Evolutionary conservation across 345 rosid species (phyloP).

Genomic region (Gossypium arboreum): DNA sequence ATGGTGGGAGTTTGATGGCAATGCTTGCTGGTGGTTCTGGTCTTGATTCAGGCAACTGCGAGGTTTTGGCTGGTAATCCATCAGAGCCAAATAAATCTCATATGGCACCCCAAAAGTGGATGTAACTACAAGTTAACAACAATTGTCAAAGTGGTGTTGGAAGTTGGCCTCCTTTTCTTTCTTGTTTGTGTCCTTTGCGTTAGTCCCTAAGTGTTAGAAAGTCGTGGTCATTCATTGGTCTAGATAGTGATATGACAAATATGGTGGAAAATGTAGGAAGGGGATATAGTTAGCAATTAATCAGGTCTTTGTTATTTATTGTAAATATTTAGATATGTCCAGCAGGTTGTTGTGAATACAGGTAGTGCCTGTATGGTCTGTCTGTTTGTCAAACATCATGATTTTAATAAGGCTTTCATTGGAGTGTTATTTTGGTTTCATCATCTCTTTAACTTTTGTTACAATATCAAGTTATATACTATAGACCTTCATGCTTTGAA

Average conservation of each 20-base stretch:
- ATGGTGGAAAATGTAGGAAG: constrained; percentile 23
- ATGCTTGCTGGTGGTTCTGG: constrained; percentile 53
- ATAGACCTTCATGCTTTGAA: constrained; percentile 35
- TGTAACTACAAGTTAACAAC: constrained; percentile 30
- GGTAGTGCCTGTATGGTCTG: constrained; percentile 26
- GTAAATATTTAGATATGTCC: constrained; percentile 34
- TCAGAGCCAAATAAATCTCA: constrained; percentile 26
- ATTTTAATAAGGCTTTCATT: constrained; percentile 31
- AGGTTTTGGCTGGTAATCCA: constrained; percentile 16
- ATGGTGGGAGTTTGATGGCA: constrained; percentile 89
- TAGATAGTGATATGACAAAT: constrained; percentile 12
- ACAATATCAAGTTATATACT: not conserved
- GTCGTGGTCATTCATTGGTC: constrained; percentile 21
- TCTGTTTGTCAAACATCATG: constrained; percentile 36
- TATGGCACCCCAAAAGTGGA: constrained; percentile 41
- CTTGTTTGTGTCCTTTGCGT: constrained; percentile 3
- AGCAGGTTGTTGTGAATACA: constrained; percentile 32
- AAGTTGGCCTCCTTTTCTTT: not conserved
- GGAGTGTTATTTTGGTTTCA: not conserved
- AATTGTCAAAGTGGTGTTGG: constrained; percentile 14
- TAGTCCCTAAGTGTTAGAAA: constrained; percentile 20
- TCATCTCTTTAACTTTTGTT: not conserved
- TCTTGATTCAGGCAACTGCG: constrained; percentile 30
- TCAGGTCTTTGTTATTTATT: constrained; percentile 29
- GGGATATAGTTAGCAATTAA: not conserved